phyloP scores from a whole-genome alignment of 306 rosid species.

The Luffa aegyptiaca region DNA sequence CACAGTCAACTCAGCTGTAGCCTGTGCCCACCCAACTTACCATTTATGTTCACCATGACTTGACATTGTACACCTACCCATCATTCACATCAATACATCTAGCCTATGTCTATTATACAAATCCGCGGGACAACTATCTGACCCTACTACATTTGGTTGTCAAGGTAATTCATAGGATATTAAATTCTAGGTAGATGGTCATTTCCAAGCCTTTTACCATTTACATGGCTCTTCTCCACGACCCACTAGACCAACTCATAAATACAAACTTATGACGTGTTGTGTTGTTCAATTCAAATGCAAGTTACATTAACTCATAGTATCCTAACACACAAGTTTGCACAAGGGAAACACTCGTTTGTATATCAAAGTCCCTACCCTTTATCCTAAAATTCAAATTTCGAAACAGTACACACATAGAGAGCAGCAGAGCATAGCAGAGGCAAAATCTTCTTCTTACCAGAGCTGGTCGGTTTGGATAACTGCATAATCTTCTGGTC shows the following conservation, averaged over 20 bases:
- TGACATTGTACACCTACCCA: neutral
- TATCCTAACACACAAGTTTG: too few species aligned
- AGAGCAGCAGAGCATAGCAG: neutral
- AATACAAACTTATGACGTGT: neutral
- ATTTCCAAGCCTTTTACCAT: too few species aligned
- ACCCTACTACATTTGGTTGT: too few species aligned
- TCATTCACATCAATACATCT: neutral
- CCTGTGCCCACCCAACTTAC: neutral
- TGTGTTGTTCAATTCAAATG: neutral
- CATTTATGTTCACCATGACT: neutral
- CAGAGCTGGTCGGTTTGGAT: neutral
- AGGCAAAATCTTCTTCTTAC: neutral
- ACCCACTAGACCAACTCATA: neutral
- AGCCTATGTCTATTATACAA: neutral
- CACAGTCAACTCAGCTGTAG: neutral
- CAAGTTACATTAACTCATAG: neutral
- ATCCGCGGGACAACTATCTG: too few species aligned
- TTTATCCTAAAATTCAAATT: neutral
- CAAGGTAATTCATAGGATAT: too few species aligned
- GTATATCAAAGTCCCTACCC: neutral
- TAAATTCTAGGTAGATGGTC: too few species aligned
- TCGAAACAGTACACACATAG: neutral
- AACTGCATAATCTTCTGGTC: neutral
- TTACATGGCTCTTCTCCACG: too few species aligned
- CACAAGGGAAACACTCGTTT: neutral